phyloP scores from a whole-genome alignment of 306 rosid species.

The Acacia melanoxylon region DNA sequence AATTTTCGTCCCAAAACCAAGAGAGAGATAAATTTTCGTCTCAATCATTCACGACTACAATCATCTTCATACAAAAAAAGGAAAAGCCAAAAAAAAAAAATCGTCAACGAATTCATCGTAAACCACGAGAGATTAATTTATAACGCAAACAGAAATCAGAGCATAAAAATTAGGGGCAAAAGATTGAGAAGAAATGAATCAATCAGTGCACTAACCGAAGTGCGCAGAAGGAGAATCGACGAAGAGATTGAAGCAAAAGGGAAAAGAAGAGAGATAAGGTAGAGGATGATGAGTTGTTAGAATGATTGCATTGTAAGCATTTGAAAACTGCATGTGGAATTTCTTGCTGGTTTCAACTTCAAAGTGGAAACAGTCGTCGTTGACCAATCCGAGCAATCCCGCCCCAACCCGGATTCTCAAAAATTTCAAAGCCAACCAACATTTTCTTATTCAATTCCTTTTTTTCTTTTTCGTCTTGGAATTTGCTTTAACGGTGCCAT shows the following conservation, averaged over 20 bases:
- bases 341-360: neutral
- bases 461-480: neutral
- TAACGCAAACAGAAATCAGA: neutral
- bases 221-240: neutral
- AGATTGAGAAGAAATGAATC: constrained; percentile 1
- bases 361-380: neutral
- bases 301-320: neutral
- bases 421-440: neutral
- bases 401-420: neutral
- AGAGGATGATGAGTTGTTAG: neutral
- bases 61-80: neutral
- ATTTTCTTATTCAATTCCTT: neutral
- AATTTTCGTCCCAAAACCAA: neutral
- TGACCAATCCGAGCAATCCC: neutral
- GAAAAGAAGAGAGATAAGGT: constrained; percentile 1
- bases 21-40: neutral
- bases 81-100: neutral
- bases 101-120: neutral
- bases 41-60: neutral
- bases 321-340: neutral
- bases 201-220: constrained; percentile 41
- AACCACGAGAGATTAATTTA: neutral
- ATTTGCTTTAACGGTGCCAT: neutral
- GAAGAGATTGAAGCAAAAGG: constrained; percentile 16
- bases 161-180: neutral